Evolutionary conservation across 2,329 filamentous ascomycete genomes (phyloP), one percentile per base, ranked within the genome.

Genomic region (Colletotrichum echinochloae): DNA sequence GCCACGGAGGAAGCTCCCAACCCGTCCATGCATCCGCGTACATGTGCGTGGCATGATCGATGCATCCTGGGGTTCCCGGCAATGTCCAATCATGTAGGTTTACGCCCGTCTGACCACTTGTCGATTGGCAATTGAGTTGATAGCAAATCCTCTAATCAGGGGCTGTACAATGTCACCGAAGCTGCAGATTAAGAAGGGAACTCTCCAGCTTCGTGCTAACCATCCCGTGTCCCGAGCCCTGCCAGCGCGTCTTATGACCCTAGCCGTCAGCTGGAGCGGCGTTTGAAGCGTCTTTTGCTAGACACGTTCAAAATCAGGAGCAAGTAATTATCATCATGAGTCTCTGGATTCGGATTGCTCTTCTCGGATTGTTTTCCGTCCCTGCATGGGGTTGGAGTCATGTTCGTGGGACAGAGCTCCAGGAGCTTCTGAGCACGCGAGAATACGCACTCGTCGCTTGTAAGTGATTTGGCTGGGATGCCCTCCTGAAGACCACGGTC

Each of bases 381-480:
- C 33, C 48, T 28, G 4, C 6, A 11, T 37, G n/a, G 28, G 30
- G 37, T 48, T 70, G 62, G 62, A 44, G 23, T 7, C 67, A 71
- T 48, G 60, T 60, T 33, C 51, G 54, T 30, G 61, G 16, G 8
- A 33, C 55, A 14, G 59, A 72, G 28, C 48, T 72, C n/a, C 59
- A 65, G 14, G 23, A 68, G 39, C 60, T 51, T 26, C 49, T 77
- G 4, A 41, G 51, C 26, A 60, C 62, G 8, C 73, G 72, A 16
- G 75, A 77, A 1, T 65, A 74, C 35, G 76, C 75, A 0, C 70
- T 81, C 2, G 74, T 79, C 41, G 79, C 79, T 18, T 81, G 79
- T 81, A 73, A 75, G 79, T 76, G 11, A 6, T 20, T 23, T 4
- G 26, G 4, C 9, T n/a, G 7, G 2, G 9, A 6, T 35, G 6